Base-by-base conservation (phyloP, 208 protist species). In the Strigomonas oncopelti region DNA sequence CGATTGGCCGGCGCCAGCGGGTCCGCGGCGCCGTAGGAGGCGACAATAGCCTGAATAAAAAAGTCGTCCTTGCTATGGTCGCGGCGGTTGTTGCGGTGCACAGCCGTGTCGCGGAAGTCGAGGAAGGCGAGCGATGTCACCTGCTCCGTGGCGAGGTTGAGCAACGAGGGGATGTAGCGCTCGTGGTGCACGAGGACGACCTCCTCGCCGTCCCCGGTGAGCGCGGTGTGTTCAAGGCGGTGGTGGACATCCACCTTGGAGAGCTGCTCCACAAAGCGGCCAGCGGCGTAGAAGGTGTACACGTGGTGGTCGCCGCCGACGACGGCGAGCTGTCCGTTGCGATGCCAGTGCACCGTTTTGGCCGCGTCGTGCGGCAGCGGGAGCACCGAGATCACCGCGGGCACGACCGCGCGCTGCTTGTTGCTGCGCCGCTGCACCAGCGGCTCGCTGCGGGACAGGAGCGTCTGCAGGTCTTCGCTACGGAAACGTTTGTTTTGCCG, bases 261-360 rank as follows among this genome's bases (percentile, higher is more conserved):
- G 2, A 95, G 74, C 72, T 81, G 84, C 80, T 93, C 85, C 32
- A 92, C 84, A 68, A 87, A 95, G 25, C 67, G 71, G 29, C 90
- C 90, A n/a, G 87, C 72, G 25, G 85, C 80, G 80, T 93, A 86
- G 63, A 92, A 95, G 45, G 80, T 72, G 76, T 95, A 92, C 46
- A 95, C 60, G 77, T 92, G 81, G 34, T 76, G 76, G 64, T 86
- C 89, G 45, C 87, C 87, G 18, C 80, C 86, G 0, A 95, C 87
- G 4, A 95, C 66, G 13, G 69, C 81, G 28, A 93, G 76, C 74
- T 92, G 85, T 0, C 85, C 85, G 77, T 88, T 93, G 61, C 73
- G 83, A 71, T 93, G 90, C 88, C 90, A 95, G 60, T 91, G 78
- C 3, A 95, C 64, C 18, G 78, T 84, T 27, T 79, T 78, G 8